phyloP scores from a whole-genome alignment of 306 rosid species.

The Adenanthera pavonina region DNA sequence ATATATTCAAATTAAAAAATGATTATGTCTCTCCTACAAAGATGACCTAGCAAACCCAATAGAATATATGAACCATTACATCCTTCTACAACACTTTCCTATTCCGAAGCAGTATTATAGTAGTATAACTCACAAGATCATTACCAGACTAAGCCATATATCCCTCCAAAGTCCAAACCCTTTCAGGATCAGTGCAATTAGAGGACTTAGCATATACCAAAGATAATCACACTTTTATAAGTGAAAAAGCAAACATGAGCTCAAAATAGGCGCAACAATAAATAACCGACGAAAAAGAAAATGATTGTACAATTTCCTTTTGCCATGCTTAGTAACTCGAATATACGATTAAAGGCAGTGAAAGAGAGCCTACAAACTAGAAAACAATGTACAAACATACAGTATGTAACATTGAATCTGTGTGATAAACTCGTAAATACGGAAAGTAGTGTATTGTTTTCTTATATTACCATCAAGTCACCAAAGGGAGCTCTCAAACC shows the following conservation, averaged over 20 bases:
- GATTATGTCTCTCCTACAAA: neutral
- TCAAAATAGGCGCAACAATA: neutral
- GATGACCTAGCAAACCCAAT: neutral
- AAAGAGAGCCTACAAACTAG: neutral
- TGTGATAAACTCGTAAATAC: neutral
- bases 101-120: neutral
- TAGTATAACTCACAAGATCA: neutral
- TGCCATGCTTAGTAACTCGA: neutral
- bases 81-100: neutral
- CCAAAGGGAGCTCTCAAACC: neutral
- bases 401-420: neutral
- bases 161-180: neutral
- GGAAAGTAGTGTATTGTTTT: neutral
- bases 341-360: neutral
- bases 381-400: neutral
- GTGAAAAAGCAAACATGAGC: neutral
- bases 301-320: neutral
- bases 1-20: slow-evolving; percentile 23
- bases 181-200: slow-evolving; percentile 3
- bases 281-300: neutral
- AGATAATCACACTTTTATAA: neutral
- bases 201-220: neutral
- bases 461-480: neutral
- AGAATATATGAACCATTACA: neutral
- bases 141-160: neutral